Conservation (phyloP, 2,329 filamentous ascomycete genomes). For the Clarireedia paspali region DNA sequence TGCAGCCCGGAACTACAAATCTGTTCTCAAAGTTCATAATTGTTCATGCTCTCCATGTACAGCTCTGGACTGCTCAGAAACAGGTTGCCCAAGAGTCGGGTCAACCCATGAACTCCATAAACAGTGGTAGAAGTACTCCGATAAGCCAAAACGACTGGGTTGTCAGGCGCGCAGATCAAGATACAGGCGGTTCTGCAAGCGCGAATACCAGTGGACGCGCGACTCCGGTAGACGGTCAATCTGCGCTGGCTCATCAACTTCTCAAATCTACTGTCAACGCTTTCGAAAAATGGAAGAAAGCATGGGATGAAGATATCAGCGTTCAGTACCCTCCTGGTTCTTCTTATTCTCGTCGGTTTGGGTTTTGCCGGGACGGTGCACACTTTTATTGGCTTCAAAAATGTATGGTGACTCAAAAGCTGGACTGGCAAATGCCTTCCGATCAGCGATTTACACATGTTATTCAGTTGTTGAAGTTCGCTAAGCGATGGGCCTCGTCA, state of each 20-base stretch:
- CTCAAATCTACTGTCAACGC: conserved; percentile 44
- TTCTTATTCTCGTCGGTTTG: conserved; percentile 51
- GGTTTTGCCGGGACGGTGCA: conserved; percentile 64
- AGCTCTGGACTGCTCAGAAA: conserved; percentile 47
- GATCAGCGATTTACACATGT: conserved; percentile 54
- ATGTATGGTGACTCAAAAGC: conserved; percentile 53
- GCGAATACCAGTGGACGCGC: conserved; percentile 38
- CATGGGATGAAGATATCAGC: conserved; percentile 64
- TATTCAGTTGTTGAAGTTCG: conserved; percentile 52
- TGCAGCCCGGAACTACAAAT: conserved; percentile 60
- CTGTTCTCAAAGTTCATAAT: conserved; percentile 67
- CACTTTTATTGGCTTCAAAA: conserved; percentile 69
- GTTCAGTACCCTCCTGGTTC: conserved; percentile 54
- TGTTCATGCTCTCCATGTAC: conserved; percentile 58
- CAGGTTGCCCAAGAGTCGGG: conserved; percentile 31
- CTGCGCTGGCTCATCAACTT: conserved; percentile 36
- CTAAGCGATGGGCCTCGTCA: conserved; percentile 51
- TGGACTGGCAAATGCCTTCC: conserved; percentile 47
- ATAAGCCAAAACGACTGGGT: conserved; percentile 53
- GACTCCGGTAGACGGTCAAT: conserved; percentile 36
- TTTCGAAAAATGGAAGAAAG: conserved; percentile 63
- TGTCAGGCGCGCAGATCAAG: conserved; percentile 34
- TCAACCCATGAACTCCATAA: conserved; percentile 12
- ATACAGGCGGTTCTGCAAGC: conserved; percentile 35
- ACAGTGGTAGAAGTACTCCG: conserved; percentile 46